Base-by-base conservation (phyloP, 192 early-diverging fungal genomes). In the Linnemannia exigua region DNA sequence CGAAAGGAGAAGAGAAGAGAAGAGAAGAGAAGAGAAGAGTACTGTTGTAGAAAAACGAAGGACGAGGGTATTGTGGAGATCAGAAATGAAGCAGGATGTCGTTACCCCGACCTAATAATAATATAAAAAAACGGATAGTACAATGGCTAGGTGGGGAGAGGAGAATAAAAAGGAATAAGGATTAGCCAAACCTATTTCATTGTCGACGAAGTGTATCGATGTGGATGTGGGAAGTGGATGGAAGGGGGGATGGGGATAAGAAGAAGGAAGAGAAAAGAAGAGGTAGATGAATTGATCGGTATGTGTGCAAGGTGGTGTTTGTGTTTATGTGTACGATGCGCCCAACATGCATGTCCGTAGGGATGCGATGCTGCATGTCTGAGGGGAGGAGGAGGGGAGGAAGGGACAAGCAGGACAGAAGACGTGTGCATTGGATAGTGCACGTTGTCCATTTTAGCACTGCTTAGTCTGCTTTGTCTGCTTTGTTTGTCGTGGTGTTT, bases 181-280 rank as follows among this genome's bases (percentile, higher is more conserved):
- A 73, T 73, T 73, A 52, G 72, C 51, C 46, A 73, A 51, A 71
- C 38, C 28, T 28, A 28, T 61, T 7, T 61, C 58, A 69, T n/a
- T n/a, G n/a, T n/a, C n/a, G n/a, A n/a, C n/a, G n/a, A n/a, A n/a
- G n/a, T n/a, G n/a, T n/a, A n/a, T n/a, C n/a, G n/a, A n/a, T n/a
- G n/a, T n/a, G n/a, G n/a, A n/a, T n/a, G 67, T 22, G 67, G 33
- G 46, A 31, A 50, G 50, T 54, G 51, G 37, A 66, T 44, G 54
- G 3, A 54, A 5, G 41, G 69, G 41, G 37, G 69, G 31, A 37
- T 16, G 41, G 38, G 38, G 71, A 48, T 12, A 31, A 33, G 22
- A 28, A 20, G 6, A 9, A 48, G 31, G 31, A 33, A 35, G 67
- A 68, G 67, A 35, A 14, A 68, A 9, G 31, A 25, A 35, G 67